Evolutionary conservation across 495 filamentous ascomycete genomes (phyloP), one percentile per base, ranked within the genome.

Genomic region (Wilcoxina mikolae): DNA sequence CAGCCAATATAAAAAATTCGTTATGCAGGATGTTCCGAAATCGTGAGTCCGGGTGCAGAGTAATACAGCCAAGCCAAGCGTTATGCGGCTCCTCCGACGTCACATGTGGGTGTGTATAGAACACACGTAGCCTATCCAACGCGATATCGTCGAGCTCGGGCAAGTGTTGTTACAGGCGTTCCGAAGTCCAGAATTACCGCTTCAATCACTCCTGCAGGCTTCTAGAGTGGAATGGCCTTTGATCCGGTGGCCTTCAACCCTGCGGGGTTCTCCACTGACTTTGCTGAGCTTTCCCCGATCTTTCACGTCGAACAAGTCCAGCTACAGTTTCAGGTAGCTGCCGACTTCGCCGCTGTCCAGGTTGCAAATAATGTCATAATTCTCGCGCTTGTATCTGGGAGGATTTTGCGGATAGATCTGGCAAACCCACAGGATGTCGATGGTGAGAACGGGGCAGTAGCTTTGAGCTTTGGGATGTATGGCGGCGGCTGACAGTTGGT

Each of bases 331-430:
- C 77, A 81, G 26, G 80, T 95, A 58, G 83, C 88, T 22, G 84
- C 87, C 58, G 85, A 95, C 69, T 95, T 98, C 66, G 91, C 94
- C 29, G 88, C 93, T 23, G 87, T 89, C 41, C 88, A 95, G 69
- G 89, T 95, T 25, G 89, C 90, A 52, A 95, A 98, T 70, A 95
- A 98, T 76, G 87, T 95, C 47, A 76, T 98, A 51, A 78, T 96
- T 12, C 70, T 98, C 46, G 91, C 91, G 25, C 72, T 96, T 38
- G 87, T 85, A 0, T 94, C 84, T 41, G 84, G 85, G 27, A 80
- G 88, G 44, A 87, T 98, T 61, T 73, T 96, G 44, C 78, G 91
- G 47, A 96, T 98, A 65, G 91, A 98, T 67, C 73, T 98, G 17
- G 89, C 94, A 68, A 82, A 79, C 63, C 85, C 93, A 28, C 85